Evolutionary conservation across 1,284 basidiomycete genomes (phyloP).

Genomic region (Ceratobasidium theobromae): DNA sequence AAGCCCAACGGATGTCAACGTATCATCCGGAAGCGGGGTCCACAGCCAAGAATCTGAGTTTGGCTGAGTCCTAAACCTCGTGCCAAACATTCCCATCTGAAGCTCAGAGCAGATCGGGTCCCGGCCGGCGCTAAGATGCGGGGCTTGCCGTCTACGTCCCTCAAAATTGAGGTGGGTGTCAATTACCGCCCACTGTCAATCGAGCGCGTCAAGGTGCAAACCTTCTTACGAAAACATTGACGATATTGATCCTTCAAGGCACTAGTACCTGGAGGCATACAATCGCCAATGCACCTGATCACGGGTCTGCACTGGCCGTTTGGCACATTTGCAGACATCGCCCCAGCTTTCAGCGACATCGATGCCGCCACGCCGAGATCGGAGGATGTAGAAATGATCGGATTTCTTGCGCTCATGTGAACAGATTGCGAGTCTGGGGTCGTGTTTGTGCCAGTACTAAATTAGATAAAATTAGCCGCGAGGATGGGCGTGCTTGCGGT

Average conservation of each 20-base stretch:
- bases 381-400: neutral
- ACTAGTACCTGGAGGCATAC: neutral
- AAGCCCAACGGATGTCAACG: slow-evolving; percentile 13
- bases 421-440: neutral
- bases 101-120: neutral
- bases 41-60: neutral
- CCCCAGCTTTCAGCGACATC: neutral
- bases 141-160: slow-evolving; percentile 1
- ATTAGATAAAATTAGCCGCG: neutral
- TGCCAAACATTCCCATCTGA: slow-evolving; percentile 3
- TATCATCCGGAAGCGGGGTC: slow-evolving; percentile 1
- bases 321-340: neutral
- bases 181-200: neutral
- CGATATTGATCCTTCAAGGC: neutral
- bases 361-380: neutral
- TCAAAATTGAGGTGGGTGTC: neutral
- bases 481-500: neutral
- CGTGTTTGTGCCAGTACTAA: neutral
- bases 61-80: neutral
- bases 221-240: neutral
- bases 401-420: neutral
- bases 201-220: neutral
- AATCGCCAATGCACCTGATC: neutral
- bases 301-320: no score
- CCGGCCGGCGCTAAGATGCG: neutral